phyloP scores from a whole-genome alignment of 495 filamentous ascomycete genomes.

The Penicillium robsamsonii region DNA sequence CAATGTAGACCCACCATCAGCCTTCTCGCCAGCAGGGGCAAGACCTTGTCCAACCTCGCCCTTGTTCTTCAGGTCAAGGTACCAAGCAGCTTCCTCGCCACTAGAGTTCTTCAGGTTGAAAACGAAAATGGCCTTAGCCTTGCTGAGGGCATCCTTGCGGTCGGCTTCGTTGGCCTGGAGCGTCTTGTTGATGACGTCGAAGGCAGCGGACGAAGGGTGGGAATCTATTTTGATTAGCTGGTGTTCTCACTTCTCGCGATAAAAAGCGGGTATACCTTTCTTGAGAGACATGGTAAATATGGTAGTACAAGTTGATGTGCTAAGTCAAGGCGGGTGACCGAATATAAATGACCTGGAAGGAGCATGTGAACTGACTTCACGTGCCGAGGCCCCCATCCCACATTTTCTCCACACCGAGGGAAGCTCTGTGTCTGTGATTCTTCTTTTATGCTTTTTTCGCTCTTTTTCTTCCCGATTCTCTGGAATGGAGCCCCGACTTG shows the following conservation, averaged over 20 bases:
- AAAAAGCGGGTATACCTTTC: constrained; percentile 54
- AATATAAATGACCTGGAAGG: constrained; percentile 18
- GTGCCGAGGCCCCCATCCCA: constrained; percentile 24
- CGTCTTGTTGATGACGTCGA: constrained; percentile 79
- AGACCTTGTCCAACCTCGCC: constrained; percentile 77
- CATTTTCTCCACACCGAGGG: constrained; percentile 15
- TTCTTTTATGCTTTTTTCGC: background rate
- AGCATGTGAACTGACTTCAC: constrained; percentile 22
- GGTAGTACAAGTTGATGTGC: constrained; percentile 3
- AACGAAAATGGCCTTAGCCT: constrained; percentile 81
- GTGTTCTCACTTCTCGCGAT: background rate
- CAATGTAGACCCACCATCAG: constrained; percentile 63
- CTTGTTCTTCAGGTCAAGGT: constrained; percentile 91
- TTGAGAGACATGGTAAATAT: constrained; percentile 72
- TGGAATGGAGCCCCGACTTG: background rate
- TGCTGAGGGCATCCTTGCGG: constrained; percentile 83
- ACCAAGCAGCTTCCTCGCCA: constrained; percentile 79
- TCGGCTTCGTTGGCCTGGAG: constrained; percentile 68
- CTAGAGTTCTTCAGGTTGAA: constrained; percentile 88
- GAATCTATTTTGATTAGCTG: constrained; percentile 54
- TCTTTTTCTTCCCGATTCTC: background rate
- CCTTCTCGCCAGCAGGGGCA: constrained; percentile 65
- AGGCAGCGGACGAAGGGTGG: constrained; percentile 88
- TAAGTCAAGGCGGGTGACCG: background rate
- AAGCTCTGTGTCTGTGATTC: constrained; percentile 8